Conservation (phyloP, 2,329 filamentous ascomycete genomes). For the Stachybotrys elegans region DNA sequence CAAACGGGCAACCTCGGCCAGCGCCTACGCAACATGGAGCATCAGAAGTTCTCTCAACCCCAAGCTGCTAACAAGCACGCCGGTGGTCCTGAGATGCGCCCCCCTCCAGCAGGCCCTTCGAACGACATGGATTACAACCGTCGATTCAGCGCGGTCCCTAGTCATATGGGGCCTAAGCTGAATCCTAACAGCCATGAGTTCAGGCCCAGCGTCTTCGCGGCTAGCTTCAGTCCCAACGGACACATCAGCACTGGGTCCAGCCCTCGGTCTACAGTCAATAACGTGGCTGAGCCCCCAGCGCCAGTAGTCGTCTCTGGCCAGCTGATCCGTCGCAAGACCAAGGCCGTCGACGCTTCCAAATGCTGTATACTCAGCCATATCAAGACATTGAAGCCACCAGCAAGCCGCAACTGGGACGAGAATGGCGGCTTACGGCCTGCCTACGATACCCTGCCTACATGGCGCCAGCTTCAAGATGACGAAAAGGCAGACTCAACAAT, state of each 20-base stretch:
- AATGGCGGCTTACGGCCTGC: conserved; percentile 82
- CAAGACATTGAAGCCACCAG: conserved; percentile 47
- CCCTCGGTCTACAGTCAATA: conserved; percentile 58
- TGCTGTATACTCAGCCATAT: conserved; percentile 50
- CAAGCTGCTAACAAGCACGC: conserved; percentile 42
- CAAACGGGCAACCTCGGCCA: conserved; percentile 42
- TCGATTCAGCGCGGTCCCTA: conserved; percentile 45
- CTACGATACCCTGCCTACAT: conserved; percentile 79
- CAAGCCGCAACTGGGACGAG: conserved; percentile 59
- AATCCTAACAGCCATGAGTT: conserved; percentile 73
- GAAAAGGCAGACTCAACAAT: conserved; percentile 64
- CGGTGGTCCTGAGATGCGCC: conserved; percentile 59
- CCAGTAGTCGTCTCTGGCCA: conserved; percentile 27
- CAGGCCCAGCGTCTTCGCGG: conserved; percentile 75
- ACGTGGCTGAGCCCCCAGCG: conserved; percentile 29
- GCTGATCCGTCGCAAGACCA: conserved; percentile 66
- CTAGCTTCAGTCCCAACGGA: conserved; percentile 70
- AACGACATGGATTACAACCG: conserved; percentile 51
- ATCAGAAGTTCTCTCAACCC: conserved; percentile 43
- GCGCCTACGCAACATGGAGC: conserved; percentile 47
- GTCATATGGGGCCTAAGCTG: conserved; percentile 50
- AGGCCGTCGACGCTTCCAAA: conserved; percentile 67
- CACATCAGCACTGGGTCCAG: conserved; percentile 66
- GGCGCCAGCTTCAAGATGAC: conserved; percentile 68
- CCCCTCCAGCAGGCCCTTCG: conserved; percentile 69